Evolutionary conservation across 495 filamentous ascomycete species (phyloP).

Genomic region (Amorphotheca resinae): DNA sequence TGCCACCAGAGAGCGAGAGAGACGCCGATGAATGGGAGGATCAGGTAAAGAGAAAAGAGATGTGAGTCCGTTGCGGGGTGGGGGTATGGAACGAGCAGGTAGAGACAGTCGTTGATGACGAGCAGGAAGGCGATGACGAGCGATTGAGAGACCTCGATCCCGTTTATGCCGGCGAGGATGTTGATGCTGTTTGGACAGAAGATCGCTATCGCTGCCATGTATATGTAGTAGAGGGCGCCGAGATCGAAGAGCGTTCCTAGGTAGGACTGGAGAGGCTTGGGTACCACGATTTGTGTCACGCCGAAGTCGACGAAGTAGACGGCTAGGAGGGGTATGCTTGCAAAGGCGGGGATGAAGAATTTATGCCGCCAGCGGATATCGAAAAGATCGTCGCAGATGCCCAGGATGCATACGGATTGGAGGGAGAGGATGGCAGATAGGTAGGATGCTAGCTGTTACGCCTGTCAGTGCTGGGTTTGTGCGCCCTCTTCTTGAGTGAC

Average conservation of each 20-base stretch:
- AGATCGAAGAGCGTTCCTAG: slow-evolving; percentile 70
- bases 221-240: slow-evolving; percentile 82
- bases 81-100: slow-evolving; percentile 65
- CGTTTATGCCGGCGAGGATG: slow-evolving; percentile 95
- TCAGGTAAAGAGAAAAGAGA: slow-evolving; percentile 86
- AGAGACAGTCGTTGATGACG: slow-evolving; percentile 68
- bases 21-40: slow-evolving; percentile 88
- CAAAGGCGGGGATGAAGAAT: slow-evolving; percentile 90
- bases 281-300: slow-evolving; percentile 87
- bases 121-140: slow-evolving; percentile 79
- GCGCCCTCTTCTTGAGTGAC: too few relatives aligned
- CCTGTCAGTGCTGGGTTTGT: too few relatives aligned
- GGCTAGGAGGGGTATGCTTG: slow-evolving; percentile 83
- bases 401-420: slow-evolving; percentile 78
- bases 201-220: slow-evolving; percentile 90
- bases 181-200: slow-evolving; percentile 99
- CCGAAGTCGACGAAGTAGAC: slow-evolving; percentile 98
- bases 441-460: slow-evolving; percentile 75
- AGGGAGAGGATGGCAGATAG: slow-evolving; percentile 87
- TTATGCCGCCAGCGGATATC: slow-evolving; percentile 99
- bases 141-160: slow-evolving; percentile 90
- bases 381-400: slow-evolving; percentile 91
- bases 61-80: slow-evolving; percentile 95
- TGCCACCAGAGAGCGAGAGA: slow-evolving; percentile 75
- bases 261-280: slow-evolving; percentile 69